Evolutionary conservation across 1,139 yeast genomes (phyloP), one percentile per base, ranked within the genome.

Genomic region (Protomyces lactucae-debilis): DNA sequence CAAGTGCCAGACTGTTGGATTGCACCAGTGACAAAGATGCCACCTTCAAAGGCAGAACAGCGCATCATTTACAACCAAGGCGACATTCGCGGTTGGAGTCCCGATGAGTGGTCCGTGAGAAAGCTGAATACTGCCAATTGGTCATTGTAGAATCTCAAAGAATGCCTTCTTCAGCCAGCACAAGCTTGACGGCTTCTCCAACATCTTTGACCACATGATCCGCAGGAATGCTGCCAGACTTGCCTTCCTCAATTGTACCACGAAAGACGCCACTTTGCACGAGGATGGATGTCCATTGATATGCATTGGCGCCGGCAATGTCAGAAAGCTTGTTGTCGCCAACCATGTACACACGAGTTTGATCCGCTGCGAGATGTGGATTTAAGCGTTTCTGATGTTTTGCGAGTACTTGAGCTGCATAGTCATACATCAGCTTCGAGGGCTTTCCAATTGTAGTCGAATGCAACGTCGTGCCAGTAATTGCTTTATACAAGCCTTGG

Each of bases 301-400:
- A 85, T 66, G 79, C 79, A 71, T 87, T 86, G 1, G 97, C 99
- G 0, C 99, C 99, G 68, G 81, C 80, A 59, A 93, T 93, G 73
- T 93, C 99, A 61, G 92, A 85, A 35, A 86, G 93, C 1, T 97
- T 98, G 74, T 93, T 93, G 75, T 93, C 99, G 32, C 99, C 99
- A 37, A 93, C 88, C 99, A 93, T 93, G 76, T 81, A 92, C 1
- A 93, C 87, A 21, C 10, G 25, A 14, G 39, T 32, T n/a, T 52
- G 18, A 8, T 12, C 21, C 6, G 25, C 23, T 14, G 25, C 23
- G 12, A 28, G 43, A 1, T 36, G 55, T 3, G 35, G 28, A 21
- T 52, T 32, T 2, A 52, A 10, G 6, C 32, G 18, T 28, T 18
- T 12, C 14, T 36, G 55, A 35, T 43, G 43, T 64, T 78, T 79